These are phyloP conservation scores for Penicillium antarcticum DNA, from an alignment of 495 filamentous ascomycete species.

Conservation along the genomic window DNA sequence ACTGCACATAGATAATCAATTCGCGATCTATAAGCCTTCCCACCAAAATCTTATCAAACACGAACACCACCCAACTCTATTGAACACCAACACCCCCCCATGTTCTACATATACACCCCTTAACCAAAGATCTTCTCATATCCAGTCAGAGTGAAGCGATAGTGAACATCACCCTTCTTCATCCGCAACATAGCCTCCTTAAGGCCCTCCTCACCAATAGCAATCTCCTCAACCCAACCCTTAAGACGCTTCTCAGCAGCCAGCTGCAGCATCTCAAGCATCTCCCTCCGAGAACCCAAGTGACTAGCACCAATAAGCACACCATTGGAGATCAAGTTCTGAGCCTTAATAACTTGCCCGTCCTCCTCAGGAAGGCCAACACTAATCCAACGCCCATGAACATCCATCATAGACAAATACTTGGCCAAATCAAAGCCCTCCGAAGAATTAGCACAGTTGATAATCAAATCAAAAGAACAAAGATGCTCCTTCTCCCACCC, in stretches of 20 bases:
- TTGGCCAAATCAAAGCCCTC: conserved; percentile 63
- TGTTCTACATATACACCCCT: not conserved
- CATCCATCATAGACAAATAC: conserved; percentile 76
- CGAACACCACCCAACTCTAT: not conserved
- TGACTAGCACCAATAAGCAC: conserved; percentile 79
- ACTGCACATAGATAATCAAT: not conserved
- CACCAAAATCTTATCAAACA: not conserved
- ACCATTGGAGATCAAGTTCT: conserved; percentile 73
- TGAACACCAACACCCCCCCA: not conserved
- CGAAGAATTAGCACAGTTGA: conserved; percentile 70
- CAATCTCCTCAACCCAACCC: conserved; percentile 76
- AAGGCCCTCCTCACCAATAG: conserved; percentile 67
- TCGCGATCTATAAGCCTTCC: not conserved
- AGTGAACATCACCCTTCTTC: conserved; percentile 67
- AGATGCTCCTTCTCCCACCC: conserved; percentile 54
- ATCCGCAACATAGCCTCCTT: conserved; percentile 65
- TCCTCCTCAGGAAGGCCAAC: conserved; percentile 82
- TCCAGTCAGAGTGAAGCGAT: conserved; percentile 61
- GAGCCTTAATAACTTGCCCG: conserved; percentile 70
- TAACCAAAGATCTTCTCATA: conserved; percentile 61
- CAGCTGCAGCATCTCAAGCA: conserved; percentile 77
- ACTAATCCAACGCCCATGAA: conserved; percentile 78
- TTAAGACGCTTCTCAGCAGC: conserved; percentile 78
- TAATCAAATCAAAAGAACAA: conserved; percentile 70
- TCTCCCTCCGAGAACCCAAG: conserved; percentile 76